Percentiles rank a stretch among this genome's conserved stretches.
Evolutionary conservation across 208 protist genomes (phyloP).

Genomic region (Trypanosomatidae sp.): DNA sequence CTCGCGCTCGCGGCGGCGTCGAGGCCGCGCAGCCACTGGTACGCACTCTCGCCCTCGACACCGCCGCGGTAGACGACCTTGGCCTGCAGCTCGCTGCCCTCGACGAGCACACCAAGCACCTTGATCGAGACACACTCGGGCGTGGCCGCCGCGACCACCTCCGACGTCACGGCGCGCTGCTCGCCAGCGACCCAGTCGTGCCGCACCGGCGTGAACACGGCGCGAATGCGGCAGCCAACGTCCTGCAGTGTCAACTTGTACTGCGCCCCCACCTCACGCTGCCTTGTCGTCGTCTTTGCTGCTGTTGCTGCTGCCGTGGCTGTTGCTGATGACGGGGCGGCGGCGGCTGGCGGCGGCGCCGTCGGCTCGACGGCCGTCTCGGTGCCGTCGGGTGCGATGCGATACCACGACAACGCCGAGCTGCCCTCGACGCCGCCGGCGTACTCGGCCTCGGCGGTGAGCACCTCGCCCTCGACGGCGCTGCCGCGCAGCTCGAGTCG

Average conservation of each 20-base stretch:
- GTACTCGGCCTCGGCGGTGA: conserved; percentile 77
- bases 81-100: conserved; percentile 72
- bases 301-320: too few relatives aligned
- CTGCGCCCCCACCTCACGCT: too few relatives aligned
- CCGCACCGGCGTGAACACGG: conserved; percentile 77
- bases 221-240: conserved; percentile 77
- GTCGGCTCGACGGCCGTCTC: conserved; percentile 46
- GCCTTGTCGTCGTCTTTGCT: too few relatives aligned
- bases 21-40: conserved; percentile 84
- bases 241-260: conserved; percentile 71
- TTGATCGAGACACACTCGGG: conserved; percentile 84
- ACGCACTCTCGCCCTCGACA: conserved; percentile 76
- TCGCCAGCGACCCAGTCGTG: conserved; percentile 84
- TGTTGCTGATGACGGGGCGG: too few relatives aligned
- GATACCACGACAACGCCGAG: conserved; percentile 77
- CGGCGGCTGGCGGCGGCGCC: too few relatives aligned
- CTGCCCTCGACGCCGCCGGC: conserved; percentile 77
- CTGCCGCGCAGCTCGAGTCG: conserved; percentile 72
- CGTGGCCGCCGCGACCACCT: conserved; percentile 35
- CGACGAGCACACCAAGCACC: conserved; percentile 79
- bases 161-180: conserved; percentile 50
- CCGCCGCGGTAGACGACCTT: conserved; percentile 79
- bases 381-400: conserved; percentile 49
- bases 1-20: conserved; percentile 4
- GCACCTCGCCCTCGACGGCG: conserved; percentile 54